Base-by-base conservation (phyloP, 305 asterid species). In the Fraxinus sp. region DNA sequence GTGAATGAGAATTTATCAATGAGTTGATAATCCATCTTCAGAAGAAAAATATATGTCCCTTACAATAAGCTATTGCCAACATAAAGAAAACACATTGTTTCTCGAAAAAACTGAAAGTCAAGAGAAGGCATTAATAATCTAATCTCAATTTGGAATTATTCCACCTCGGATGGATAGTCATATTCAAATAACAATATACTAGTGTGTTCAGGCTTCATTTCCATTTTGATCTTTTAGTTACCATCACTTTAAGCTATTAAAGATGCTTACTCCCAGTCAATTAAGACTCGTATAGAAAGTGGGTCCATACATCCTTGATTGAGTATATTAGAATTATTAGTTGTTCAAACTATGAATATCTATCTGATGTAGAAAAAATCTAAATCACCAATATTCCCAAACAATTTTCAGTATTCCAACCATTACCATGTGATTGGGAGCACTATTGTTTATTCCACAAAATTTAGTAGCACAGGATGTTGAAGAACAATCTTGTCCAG, bases 1-100 rank as follows among this genome's bases (percentile, higher is more conserved):
- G 95, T 80, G 82, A 83, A 82, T 52, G 83, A 64, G 78, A 82
- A 79, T 32, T 24, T 66, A 80, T 79, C 85, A 57, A 73, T 79
- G 78, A 84, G 87, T 66, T 64, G 10, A 20, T 36, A 57, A 68
- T 16, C 43, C 57, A 80, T 79, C 77, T 49, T 75, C 75, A 39
- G 4, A 77, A 57, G 75, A n/a, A 83, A 49, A 49, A 6, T 32
- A 49, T 49, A 26, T 26, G 18, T 26, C 11, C 74, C 36, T 26
- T 3, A 26, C 22, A 24, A 68, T 10, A 68, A 71, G 76, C 33
- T 59, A 26, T 22, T 64, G 30, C 35, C 33, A 64, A 64, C 73
- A 64, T 11, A 64, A 64, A 33, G 30, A 62, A 64, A 10, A 64
- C 36, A 64, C 1, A 26, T 10, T 64, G 11, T 22, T 64, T 64